Conservation (phyloP, 352 stramenopile species). For the Globisporangium middletonii region DNA sequence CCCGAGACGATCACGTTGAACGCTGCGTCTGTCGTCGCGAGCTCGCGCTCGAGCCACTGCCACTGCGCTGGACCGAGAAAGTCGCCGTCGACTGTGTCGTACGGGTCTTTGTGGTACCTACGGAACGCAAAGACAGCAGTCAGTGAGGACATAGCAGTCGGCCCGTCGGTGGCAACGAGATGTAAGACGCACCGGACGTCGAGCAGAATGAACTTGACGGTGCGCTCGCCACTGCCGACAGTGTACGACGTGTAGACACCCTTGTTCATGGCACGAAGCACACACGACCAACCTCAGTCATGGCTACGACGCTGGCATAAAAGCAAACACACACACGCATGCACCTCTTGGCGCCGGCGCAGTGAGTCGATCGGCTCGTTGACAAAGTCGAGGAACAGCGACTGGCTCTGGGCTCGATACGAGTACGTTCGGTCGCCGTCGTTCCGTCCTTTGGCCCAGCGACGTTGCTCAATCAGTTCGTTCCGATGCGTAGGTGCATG, state of each 20-base stretch:
- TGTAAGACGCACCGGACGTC: constrained; percentile 43
- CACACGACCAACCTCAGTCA: neutral
- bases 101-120: constrained; percentile 73
- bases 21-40: constrained; percentile 67
- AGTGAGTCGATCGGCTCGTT: constrained; percentile 64
- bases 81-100: constrained; percentile 48
- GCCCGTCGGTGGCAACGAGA: too few species aligned
- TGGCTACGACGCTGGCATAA: neutral
- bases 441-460: constrained; percentile 24
- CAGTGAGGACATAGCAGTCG: too few species aligned
- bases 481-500: neutral
- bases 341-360: constrained; percentile 69
- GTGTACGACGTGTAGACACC: constrained; percentile 84
- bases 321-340: neutral
- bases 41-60: constrained; percentile 79
- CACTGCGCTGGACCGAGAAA: constrained; percentile 79
- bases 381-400: constrained; percentile 85
- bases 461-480: neutral
- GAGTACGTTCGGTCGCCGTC: constrained; percentile 72
- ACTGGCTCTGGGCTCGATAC: constrained; percentile 70
- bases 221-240: constrained; percentile 51
- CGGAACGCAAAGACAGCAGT: too few species aligned
- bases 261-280: constrained; percentile 14
- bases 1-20: constrained; percentile 93
- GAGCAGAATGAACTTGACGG: constrained; percentile 83